Conservation (phyloP, 805 yeast genomes). For the Hanseniaspora pseudoguilliermondii region DNA sequence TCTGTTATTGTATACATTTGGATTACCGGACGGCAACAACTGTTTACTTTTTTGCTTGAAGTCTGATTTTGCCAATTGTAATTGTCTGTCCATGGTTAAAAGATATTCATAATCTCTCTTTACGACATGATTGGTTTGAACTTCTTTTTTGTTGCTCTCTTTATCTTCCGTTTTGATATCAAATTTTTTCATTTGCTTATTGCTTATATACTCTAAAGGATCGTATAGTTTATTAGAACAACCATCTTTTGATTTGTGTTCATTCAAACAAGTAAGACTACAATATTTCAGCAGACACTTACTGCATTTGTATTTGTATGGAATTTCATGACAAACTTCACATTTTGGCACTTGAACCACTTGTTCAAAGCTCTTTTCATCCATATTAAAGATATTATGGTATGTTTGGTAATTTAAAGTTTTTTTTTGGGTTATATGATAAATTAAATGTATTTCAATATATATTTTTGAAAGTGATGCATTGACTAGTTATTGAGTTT, state of each 20-base stretch:
- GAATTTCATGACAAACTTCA: conserved; percentile 33
- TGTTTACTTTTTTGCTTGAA: conserved; percentile 33
- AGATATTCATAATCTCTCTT: conserved; percentile 79
- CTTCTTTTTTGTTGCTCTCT: conserved; percentile 25
- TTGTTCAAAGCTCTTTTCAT: background rate
- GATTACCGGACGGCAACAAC: conserved; percentile 18
- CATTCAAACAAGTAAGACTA: conserved; percentile 53
- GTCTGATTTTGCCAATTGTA: conserved; percentile 49
- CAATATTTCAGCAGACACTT: conserved; percentile 60
- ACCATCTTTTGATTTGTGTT: conserved; percentile 48
- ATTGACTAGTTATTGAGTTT: too few species aligned
- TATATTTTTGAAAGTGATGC: too few species aligned
- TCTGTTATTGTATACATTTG: conserved; percentile 19
- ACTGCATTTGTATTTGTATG: conserved; percentile 65
- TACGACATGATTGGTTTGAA: conserved; percentile 26
- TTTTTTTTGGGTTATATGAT: too few species aligned
- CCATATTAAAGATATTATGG: background rate
- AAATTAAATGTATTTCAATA: too few species aligned
- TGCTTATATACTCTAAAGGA: conserved; percentile 42
- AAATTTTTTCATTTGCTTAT: background rate
- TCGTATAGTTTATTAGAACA: conserved; percentile 57
- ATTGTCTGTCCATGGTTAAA: conserved; percentile 42
- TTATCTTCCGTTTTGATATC: conserved; percentile 23
- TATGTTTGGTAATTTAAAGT: background rate
- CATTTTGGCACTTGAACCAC: conserved; percentile 23